These are phyloP conservation scores for Trichoderma arundinaceum DNA, from an alignment of 2,329 filamentous ascomycete species.

Conservation along the genomic window DNA sequence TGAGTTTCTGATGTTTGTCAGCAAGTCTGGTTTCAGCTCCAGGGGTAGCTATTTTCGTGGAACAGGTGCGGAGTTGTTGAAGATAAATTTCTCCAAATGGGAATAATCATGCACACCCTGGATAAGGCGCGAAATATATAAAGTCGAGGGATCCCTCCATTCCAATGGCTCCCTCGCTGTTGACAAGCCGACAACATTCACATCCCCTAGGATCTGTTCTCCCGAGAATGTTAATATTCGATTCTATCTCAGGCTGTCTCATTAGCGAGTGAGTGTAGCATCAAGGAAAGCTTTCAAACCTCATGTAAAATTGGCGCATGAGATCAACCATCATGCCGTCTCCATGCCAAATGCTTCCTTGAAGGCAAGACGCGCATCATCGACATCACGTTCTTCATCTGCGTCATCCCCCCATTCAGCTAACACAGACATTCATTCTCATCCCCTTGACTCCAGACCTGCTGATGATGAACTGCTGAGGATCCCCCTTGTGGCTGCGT, in stretches of 20 bases:
- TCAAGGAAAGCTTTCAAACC: too few species aligned
- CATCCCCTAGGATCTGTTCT: not conserved
- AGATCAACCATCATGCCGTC: not conserved
- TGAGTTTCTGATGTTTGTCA: not conserved
- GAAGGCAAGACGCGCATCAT: not conserved
- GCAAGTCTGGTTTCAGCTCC: not conserved
- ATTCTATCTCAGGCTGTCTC: not conserved
- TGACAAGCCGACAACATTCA: not conserved
- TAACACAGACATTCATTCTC: not conserved
- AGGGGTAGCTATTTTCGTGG: not conserved
- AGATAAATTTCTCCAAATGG: not conserved
- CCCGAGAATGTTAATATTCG: not conserved
- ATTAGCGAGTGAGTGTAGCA: not conserved
- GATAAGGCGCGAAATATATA: conserved; percentile 4
- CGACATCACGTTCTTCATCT: not conserved
- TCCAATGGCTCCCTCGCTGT: not conserved
- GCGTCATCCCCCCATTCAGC: not conserved
- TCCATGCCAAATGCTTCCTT: too few species aligned
- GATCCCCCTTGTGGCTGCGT: not conserved
- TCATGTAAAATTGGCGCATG: not conserved
- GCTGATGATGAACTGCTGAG: not conserved
- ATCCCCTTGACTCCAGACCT: not conserved
- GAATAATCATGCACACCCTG: not conserved
- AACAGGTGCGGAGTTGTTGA: conserved; percentile 7
- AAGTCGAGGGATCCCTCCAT: not conserved